A percentile compares a stretch with the other conserved stretches of the same genome.
Conservation (phyloP, 2,329 filamentous ascomycete species). For the Paracorniculantispora psalliotae region DNA sequence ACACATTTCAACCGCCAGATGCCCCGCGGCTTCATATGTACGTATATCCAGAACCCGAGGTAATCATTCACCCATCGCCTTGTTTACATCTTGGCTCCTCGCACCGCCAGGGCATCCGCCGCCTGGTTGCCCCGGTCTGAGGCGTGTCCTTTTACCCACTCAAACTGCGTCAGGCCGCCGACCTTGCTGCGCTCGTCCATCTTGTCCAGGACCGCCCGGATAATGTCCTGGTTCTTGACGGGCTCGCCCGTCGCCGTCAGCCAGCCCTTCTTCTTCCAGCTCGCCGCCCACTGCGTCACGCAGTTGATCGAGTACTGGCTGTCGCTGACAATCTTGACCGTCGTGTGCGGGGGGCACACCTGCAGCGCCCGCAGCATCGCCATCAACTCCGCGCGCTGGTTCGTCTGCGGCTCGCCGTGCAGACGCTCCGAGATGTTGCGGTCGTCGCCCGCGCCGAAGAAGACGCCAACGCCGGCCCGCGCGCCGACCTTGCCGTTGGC, state of each 20-base stretch:
- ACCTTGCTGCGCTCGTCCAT: conserved; percentile 63
- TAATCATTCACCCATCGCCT: too few species aligned
- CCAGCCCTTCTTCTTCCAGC: conserved; percentile 76
- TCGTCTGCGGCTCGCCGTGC: conserved; percentile 72
- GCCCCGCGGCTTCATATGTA: too few species aligned
- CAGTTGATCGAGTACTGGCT: conserved; percentile 89
- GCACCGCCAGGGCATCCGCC: conserved; percentile 72
- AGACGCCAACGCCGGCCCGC: conserved; percentile 58
- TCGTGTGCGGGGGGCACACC: conserved; percentile 60
- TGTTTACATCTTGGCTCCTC: conserved; percentile 28
- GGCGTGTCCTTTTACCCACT: conserved; percentile 87
- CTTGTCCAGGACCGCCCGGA: conserved; percentile 64
- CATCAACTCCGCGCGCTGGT: conserved; percentile 92
- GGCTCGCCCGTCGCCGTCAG: conserved; percentile 61
- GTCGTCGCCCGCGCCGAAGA: conserved; percentile 51
- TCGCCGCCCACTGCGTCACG: conserved; percentile 73
- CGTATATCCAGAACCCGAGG: too few species aligned
- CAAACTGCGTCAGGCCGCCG: conserved; percentile 62
- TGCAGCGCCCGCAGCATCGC: conserved; percentile 82
- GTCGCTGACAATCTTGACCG: conserved; percentile 79
- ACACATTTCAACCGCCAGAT: too few species aligned
- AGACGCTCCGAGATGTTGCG: conserved; percentile 72
- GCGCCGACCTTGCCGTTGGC: conserved; percentile 54
- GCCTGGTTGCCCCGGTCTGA: conserved; percentile 68
- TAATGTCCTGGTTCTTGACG: conserved; percentile 83